Percentiles rank a stretch among this genome's conserved stretches.
phyloP scores from a whole-genome alignment of 306 rosid genomes.

The Mimosa bimucronata region DNA sequence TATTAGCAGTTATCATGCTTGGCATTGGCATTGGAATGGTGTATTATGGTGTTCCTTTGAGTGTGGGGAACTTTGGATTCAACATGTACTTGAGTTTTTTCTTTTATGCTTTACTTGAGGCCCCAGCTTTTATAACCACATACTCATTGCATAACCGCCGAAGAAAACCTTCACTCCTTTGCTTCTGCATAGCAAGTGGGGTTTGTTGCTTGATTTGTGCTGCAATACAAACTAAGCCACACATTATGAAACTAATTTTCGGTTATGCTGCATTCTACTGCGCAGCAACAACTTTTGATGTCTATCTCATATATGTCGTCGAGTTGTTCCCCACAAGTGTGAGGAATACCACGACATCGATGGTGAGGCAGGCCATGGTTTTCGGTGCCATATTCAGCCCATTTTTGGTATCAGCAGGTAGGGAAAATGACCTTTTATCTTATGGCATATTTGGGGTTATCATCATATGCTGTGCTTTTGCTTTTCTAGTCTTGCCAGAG shows the following conservation, averaged over 20 bases:
- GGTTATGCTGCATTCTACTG: neutral
- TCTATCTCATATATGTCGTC: neutral
- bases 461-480: neutral
- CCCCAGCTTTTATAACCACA: neutral
- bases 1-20: neutral
- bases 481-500: neutral
- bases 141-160: neutral
- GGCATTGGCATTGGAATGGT: neutral
- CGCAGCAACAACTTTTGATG: neutral
- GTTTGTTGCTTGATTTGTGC: neutral
- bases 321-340: too few species aligned
- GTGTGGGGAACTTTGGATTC: neutral
- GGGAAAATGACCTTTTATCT: neutral
- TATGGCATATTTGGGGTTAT: neutral
- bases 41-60: neutral
- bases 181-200: neutral
- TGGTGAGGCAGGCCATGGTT: neutral
- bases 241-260: neutral
- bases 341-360: slow-evolving; percentile 50
- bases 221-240: neutral
- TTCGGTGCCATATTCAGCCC: neutral
- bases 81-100: neutral
- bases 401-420: neutral
- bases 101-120: neutral
- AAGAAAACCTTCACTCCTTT: neutral